Base-by-base conservation (phyloP, 2,329 filamentous ascomycete genomes). In the Xylaria digitata region DNA sequence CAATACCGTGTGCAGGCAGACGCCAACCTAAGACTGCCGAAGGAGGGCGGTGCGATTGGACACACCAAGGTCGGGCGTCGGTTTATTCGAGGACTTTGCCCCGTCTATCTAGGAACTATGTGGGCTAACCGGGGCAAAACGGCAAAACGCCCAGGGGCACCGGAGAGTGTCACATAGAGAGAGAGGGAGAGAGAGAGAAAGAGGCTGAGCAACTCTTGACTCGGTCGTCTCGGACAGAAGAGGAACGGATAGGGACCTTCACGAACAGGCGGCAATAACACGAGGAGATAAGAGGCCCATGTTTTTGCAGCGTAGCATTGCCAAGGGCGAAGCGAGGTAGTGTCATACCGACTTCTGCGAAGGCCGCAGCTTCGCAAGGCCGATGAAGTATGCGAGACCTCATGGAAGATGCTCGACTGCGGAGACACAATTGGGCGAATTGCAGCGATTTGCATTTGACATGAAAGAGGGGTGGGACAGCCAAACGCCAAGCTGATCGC, bases 181-280 rank as follows among this genome's bases (percentile, higher is more conserved):
- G 11, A 6, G 21, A 48, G 52, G 26, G 37, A 55, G 19, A 17
- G 52, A 23, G 52, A 42, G 6, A 11, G 11, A 40, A 34, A 26
- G 68, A 72, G 72, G 72, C 74, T 75, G 70, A 64, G 67, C 61
- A 55, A 53, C 40, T 63, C 48, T 40, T 40, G 13, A 13, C 68
- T 73, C 70, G 70, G 70, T 71, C 71, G 70, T 63, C 55, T 71
- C 72, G 69, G 68, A 60, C 68, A 65, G 43, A 62, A 42, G 50
- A 65, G 61, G 70, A 65, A 67, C 69, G 67, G 69, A 66, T 70
- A 66, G 42, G 58, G 63, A 48, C n/a, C 55, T 23, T 65, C 49
- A 46, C 23, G 61, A 66, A 59, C 72, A 74, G 75, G 74, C 74
- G 70, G 71, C 73, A 73, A 67, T 68, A 72, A 71, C 70, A 74